Base-by-base conservation (phyloP, 2,329 filamentous ascomycete species). In the Phyllosticta citriasiana region DNA sequence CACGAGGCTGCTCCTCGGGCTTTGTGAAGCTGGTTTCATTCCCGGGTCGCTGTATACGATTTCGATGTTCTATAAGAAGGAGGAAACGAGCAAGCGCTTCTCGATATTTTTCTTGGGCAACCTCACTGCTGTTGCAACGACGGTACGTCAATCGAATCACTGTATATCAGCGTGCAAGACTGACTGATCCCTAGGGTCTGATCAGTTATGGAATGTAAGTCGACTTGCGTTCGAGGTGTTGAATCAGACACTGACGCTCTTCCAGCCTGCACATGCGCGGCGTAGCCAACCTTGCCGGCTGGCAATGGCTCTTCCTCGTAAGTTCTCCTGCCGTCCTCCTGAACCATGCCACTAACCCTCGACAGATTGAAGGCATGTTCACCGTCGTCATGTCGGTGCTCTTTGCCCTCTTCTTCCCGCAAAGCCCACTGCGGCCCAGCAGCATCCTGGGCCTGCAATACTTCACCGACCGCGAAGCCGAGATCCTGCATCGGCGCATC, bases 31-130 rank as follows among this genome's bases (percentile, higher is more conserved):
- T 0, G 81, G 81, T 0, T 84, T 81, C 64, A 83, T 84, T 59
- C 81, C 81, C 0, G 81, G 80, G 64, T 73, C 74, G 6, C 70
- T 79, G 0, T 81, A 74, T 71, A 80, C 80, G 2, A 70, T 84
- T 1, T 81, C 80, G 0, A 80, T 78, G 0, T 84, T 81, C 80
- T 84, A 84, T 67, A 82, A 79, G 0, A 75, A 75, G 2, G 72
- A 73, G 2, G 81, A 84, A 66, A 79, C 78, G 0, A 79, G 78
- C 60, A 79, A 82, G 63, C 76, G 81, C 8, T 76, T 82, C 56
- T 79, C 79, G 67, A 67, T 82, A 35, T 83, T 83, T 69, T 84
- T 80, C 71, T 80, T 83, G 61, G 82, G 81, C 10, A 82, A 82
- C 65, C 77, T 81, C 67, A 73, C 82, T 16, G 81, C 79, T 4